These are phyloP conservation scores for Porodaedalea pini DNA, from an alignment of 1,284 basidiomycete species.

Conservation along the genomic window DNA sequence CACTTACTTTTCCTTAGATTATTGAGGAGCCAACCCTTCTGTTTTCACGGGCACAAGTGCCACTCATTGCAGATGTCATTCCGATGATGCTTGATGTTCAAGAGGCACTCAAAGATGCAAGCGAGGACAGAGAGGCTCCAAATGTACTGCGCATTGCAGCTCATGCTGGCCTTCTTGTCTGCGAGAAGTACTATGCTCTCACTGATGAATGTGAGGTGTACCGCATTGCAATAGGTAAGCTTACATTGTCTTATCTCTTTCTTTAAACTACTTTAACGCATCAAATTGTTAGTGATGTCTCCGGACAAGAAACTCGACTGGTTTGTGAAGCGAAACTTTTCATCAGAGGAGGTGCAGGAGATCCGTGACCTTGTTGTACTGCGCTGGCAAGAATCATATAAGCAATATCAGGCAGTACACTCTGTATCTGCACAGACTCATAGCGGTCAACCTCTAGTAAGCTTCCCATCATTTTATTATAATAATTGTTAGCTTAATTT, in stretches of 20 bases:
- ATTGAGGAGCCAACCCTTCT: conserved; percentile 21
- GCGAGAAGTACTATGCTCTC: too few species aligned
- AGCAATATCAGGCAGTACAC: neutral
- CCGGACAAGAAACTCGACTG: too few species aligned
- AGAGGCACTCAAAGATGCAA: conserved; percentile 17
- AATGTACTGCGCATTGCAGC: neutral
- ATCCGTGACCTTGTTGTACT: neutral
- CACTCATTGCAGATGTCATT: conserved; percentile 25
- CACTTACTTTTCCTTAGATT: conserved; percentile 7
- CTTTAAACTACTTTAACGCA: neutral
- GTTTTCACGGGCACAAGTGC: conserved; percentile 25
- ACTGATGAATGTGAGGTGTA: conserved; percentile 25
- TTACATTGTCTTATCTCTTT: neutral
- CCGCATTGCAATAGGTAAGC: conserved; percentile 26
- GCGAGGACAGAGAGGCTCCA: neutral
- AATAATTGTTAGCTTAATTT: neutral
- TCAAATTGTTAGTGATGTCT: neutral
- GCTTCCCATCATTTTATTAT: neutral
- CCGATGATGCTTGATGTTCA: conserved; percentile 25
- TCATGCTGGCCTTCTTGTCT: conserved; percentile 2
- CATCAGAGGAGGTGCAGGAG: neutral
- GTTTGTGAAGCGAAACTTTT: neutral
- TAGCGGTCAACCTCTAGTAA: neutral
- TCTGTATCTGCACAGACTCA: neutral
- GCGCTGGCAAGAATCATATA: neutral